Evolutionary conservation across 495 filamentous ascomycete species (phyloP).

Genomic region (Glutinoglossum americanum): DNA sequence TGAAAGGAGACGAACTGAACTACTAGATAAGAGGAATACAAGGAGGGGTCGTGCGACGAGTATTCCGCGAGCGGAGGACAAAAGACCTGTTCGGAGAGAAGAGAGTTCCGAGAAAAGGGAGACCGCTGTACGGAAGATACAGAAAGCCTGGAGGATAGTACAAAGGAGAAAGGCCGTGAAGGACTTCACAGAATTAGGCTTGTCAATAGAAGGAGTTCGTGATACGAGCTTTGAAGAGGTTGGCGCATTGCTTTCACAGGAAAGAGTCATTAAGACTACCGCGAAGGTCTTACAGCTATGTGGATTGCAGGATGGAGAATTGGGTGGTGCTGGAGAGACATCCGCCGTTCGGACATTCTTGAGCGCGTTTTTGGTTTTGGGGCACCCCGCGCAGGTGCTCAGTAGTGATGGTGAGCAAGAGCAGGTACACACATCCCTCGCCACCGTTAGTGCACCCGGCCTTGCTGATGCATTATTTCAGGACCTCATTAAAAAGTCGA

Average conservation of each 20-base stretch:
- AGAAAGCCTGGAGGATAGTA: conserved; percentile 51
- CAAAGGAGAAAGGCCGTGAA: conserved; percentile 36
- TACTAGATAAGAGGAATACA: conserved; percentile 14
- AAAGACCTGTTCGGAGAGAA: not conserved
- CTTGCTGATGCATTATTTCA: conserved; percentile 17
- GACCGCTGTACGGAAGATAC: conserved; percentile 49
- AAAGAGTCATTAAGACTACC: conserved; percentile 46
- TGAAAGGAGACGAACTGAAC: conserved; percentile 39
- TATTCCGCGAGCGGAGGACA: not conserved
- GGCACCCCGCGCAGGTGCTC: conserved; percentile 77
- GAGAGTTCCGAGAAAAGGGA: conserved; percentile 20
- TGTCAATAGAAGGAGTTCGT: conserved; percentile 53
- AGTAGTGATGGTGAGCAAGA: conserved; percentile 70
- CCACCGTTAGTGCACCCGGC: not conserved
- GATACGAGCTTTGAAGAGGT: conserved; percentile 68
- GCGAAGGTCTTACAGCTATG: conserved; percentile 55
- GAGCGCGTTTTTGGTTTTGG: conserved; percentile 79
- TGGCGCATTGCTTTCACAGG: conserved; percentile 50
- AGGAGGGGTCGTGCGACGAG: conserved; percentile 24
- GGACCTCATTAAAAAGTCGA: conserved; percentile 73
- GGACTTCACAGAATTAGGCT: conserved; percentile 43
- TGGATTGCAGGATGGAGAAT: conserved; percentile 47
- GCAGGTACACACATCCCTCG: conserved; percentile 26
- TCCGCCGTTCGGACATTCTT: conserved; percentile 75
- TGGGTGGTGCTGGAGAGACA: conserved; percentile 47